A percentile compares a stretch with the other conserved stretches of the same genome.
Conservation (phyloP, 495 filamentous ascomycete species). For the Aspergillus incahuasiensis region DNA sequence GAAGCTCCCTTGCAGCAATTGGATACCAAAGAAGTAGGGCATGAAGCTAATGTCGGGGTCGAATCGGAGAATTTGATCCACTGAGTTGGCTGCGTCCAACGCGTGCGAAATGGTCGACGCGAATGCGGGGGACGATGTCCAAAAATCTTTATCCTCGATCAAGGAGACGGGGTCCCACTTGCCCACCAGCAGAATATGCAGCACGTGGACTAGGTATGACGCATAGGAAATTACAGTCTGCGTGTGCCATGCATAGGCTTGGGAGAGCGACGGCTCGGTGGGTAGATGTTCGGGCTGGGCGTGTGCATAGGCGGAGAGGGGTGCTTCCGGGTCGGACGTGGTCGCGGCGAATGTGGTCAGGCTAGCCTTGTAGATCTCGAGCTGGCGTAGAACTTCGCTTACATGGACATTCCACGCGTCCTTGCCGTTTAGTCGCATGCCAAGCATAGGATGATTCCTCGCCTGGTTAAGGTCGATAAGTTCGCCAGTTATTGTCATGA, state of each 20-base stretch:
- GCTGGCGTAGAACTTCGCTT: slow-evolving; percentile 69
- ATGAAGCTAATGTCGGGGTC: slow-evolving; percentile 84
- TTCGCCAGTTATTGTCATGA: slow-evolving; percentile 94
- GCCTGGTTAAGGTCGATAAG: slow-evolving; percentile 89
- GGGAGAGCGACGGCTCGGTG: slow-evolving; percentile 43
- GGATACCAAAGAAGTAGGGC: slow-evolving; percentile 88
- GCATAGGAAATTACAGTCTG: slow-evolving; percentile 87
- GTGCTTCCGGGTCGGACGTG: slow-evolving; percentile 27
- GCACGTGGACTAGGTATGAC: slow-evolving; percentile 80
- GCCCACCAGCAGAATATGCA: slow-evolving; percentile 77
- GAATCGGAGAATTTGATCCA: slow-evolving; percentile 77
- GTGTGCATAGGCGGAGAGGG: slow-evolving; percentile 19
- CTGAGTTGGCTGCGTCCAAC: slow-evolving; percentile 73
- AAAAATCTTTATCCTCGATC: slow-evolving; percentile 82
- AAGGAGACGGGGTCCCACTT: slow-evolving; percentile 87
- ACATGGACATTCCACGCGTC: slow-evolving; percentile 77
- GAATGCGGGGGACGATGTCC: slow-evolving; percentile 81
- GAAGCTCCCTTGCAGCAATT: slow-evolving; percentile 78
- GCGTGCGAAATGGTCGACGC: slow-evolving; percentile 75
- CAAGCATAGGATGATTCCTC: slow-evolving; percentile 83
- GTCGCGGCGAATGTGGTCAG: slow-evolving; percentile 74
- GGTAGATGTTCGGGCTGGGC: slow-evolving; percentile 26
- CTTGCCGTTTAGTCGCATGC: slow-evolving; percentile 67
- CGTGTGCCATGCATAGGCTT: slow-evolving; percentile 62
- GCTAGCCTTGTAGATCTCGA: slow-evolving; percentile 77